phyloP scores from a whole-genome alignment of 176 grass and related monocot species.

The Typha latifolia region DNA sequence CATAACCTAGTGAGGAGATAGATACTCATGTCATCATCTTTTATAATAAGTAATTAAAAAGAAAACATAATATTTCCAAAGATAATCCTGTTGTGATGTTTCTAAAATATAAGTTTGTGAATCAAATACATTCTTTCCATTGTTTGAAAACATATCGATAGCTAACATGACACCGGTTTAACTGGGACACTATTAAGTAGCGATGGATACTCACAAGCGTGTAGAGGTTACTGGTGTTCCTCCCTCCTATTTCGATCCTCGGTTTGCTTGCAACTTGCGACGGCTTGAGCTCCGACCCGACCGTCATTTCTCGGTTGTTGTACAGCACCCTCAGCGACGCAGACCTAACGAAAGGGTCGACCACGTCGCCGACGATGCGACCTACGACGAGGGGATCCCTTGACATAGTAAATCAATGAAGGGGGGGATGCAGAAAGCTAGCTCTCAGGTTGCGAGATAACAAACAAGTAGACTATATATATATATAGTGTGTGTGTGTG shows the following conservation, averaged over 20 bases:
- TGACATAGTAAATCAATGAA: constrained; percentile 40
- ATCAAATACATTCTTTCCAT: too few relatives aligned
- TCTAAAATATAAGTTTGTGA: too few relatives aligned
- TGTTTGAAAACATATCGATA: too few relatives aligned
- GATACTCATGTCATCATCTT: constrained; percentile 19
- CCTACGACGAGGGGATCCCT: constrained; percentile 88
- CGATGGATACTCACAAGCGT: constrained; percentile 64
- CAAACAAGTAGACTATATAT: neutral
- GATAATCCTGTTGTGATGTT: too few relatives aligned
- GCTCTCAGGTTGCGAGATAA: constrained; percentile 13
- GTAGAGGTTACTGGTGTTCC: constrained; percentile 58
- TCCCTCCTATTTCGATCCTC: constrained; percentile 54
- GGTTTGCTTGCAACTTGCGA: constrained; percentile 64
- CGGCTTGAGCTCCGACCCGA: constrained; percentile 83
- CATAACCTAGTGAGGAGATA: constrained; percentile 63
- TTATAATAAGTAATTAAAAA: constrained; percentile 5
- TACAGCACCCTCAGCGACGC: constrained; percentile 60
- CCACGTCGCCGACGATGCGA: constrained; percentile 81
- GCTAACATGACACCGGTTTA: too few relatives aligned
- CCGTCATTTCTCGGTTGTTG: constrained; percentile 74
- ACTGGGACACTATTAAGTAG: neutral
- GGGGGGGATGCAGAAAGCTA: constrained; percentile 9
- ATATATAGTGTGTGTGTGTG: too few relatives aligned
- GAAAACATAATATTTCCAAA: too few relatives aligned
- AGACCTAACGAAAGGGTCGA: constrained; percentile 76